These are phyloP conservation scores for Neurospora discreta DNA, from an alignment of 495 filamentous ascomycete species.

Conservation along the genomic window DNA sequence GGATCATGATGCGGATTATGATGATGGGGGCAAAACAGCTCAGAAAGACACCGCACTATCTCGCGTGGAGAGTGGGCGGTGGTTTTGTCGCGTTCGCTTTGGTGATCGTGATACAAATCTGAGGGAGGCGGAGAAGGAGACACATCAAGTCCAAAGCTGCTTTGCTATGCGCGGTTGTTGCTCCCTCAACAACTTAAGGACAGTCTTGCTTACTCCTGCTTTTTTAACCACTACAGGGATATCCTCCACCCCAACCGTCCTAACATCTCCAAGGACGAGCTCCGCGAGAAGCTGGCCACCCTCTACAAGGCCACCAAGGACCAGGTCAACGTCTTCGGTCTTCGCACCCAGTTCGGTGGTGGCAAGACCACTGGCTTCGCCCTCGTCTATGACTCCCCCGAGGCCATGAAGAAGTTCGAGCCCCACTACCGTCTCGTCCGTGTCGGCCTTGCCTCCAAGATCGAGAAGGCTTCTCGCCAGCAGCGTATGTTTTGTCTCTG, in stretches of 20 bases:
- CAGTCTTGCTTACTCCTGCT: slow-evolving; percentile 5
- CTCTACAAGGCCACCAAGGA: slow-evolving; percentile 98
- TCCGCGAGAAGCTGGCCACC: slow-evolving; percentile 85
- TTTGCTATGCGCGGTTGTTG: neutral
- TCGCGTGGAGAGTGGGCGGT: neutral
- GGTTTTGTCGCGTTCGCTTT: neutral
- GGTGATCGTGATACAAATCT: neutral
- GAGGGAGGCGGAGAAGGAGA: neutral
- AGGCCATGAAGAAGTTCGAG: slow-evolving; percentile 99
- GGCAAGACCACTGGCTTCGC: slow-evolving; percentile 99
- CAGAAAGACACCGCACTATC: neutral
- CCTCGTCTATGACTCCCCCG: slow-evolving; percentile 91
- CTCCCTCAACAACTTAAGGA: neutral
- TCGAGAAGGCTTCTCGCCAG: slow-evolving; percentile 93
- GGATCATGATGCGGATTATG: neutral
- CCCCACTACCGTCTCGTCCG: slow-evolving; percentile 93
- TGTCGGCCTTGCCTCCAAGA: slow-evolving; percentile 79
- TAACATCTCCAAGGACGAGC: slow-evolving; percentile 98
- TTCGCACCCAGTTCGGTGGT: slow-evolving; percentile 97
- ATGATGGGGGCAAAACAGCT: neutral
- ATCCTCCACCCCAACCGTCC: slow-evolving; percentile 97
- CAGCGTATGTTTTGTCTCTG: slow-evolving; percentile 90
- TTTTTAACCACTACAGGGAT: slow-evolving; percentile 49
- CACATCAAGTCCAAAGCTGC: neutral
- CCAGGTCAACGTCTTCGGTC: slow-evolving; percentile 92